Base-by-base conservation (phyloP, 2,329 filamentous ascomycete species). In the Nigrospora sphaerica region DNA sequence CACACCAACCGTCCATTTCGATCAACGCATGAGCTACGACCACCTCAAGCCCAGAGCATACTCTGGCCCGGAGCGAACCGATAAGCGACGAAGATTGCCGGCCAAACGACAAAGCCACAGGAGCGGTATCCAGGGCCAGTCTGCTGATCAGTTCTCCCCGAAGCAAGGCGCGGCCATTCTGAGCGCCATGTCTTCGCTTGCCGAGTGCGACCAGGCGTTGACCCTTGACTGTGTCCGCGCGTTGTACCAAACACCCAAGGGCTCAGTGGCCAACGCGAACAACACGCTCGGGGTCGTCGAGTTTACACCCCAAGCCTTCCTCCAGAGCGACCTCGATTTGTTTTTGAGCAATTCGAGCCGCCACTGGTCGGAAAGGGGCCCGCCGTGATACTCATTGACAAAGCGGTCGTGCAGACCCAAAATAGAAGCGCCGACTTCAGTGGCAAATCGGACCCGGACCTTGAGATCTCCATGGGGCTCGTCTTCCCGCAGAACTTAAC, bases 271-370 rank as follows among this genome's bases (percentile, higher is more conserved):
- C 0, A 31, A 46, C 1, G 41, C 46, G 16, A 69, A 70, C 57
- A 80, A 80, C 55, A 71, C 68, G 44, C 67, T 76, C 14, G 75
- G 74, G 18, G 72, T 80, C 18, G 74, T 78, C 23, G 76, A 80
- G 54, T 77, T 75, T 52, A 74, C 68, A 16, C 69, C 72, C 16
- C 72, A 80, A 54, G 71, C 74, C 23, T 79, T 78, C 54, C 62
- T 75, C 34, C 72, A 75, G 54, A 53, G 53, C 2, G 75, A 78
- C 54, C 57, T 78, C 13, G 62, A 78, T 51, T 55, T 70, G 36
- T 77, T 69, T 56, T 77, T 74, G 59, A 60, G 17, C 62, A 70
- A 48, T 74, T 73, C 52, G 60, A 68, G 44, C 65, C 64, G 1
- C 54, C 58, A 18, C 62, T 73, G 32, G 60, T 64, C 0, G 69